Conservation (phyloP, 2,329 filamentous ascomycete genomes). For the Pseudogymnoascus sp. region DNA sequence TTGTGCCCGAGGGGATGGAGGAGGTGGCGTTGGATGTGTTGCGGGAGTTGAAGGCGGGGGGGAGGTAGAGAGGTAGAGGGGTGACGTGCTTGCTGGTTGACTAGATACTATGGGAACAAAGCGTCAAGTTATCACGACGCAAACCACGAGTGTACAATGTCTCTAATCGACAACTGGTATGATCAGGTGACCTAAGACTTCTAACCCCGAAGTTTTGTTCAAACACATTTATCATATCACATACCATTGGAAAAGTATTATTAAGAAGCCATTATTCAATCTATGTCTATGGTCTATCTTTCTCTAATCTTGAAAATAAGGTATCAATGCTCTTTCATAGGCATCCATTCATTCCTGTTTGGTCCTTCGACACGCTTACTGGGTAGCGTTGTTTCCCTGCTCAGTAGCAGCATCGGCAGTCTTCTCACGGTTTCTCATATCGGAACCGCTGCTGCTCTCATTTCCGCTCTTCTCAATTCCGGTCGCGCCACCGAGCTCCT, state of each 20-base stretch:
- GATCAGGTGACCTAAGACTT: too few species aligned
- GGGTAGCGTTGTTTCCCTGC: not conserved
- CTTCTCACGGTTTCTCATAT: not conserved
- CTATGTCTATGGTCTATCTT: conserved; percentile 4
- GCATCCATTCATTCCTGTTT: not conserved
- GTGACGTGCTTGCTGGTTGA: too few species aligned
- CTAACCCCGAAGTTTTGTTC: too few species aligned
- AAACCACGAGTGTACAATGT: too few species aligned
- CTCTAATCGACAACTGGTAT: too few species aligned
- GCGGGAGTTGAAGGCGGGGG: too few species aligned
- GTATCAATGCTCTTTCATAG: not conserved
- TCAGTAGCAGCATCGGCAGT: not conserved
- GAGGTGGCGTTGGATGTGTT: too few species aligned
- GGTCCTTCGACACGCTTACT: not conserved
- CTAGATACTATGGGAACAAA: too few species aligned
- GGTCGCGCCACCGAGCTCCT: not conserved
- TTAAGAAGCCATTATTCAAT: conserved; percentile 3
- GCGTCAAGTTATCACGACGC: too few species aligned
- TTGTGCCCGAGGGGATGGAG: too few species aligned
- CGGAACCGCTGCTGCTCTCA: not conserved
- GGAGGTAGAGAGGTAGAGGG: too few species aligned
- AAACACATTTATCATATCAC: too few species aligned
- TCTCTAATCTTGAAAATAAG: not conserved
- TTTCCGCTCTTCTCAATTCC: not conserved
- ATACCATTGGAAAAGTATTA: not conserved